Conservation (phyloP, 768 basidiomycete species). For the Tulasnella sp. region DNA sequence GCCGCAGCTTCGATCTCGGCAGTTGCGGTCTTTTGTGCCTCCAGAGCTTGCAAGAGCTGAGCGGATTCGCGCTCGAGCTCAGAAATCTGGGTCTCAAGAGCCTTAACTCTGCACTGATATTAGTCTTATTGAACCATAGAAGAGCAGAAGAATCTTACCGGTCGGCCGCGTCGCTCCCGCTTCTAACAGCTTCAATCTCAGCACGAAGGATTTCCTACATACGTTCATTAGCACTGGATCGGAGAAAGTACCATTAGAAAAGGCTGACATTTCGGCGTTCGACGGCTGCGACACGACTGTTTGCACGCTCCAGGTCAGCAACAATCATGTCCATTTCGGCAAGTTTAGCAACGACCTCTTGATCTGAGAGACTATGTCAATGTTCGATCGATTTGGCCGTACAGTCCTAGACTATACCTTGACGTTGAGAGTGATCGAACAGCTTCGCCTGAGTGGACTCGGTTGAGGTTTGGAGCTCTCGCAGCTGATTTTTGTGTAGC, state of each 20-base stretch:
- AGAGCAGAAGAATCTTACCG: constrained; percentile 42
- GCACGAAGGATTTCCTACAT: constrained; percentile 84
- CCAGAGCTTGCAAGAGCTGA: constrained; percentile 56
- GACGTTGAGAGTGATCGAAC: constrained; percentile 80
- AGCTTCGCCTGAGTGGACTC: constrained; percentile 91
- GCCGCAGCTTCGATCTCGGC: constrained; percentile 42
- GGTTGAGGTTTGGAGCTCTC: constrained; percentile 82
- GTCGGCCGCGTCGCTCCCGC: constrained; percentile 63
- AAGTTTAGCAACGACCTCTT: constrained; percentile 82
- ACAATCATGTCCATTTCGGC: constrained; percentile 93
- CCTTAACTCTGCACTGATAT: constrained; percentile 46
- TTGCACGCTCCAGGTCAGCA: constrained; percentile 91
- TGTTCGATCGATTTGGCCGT: background rate
- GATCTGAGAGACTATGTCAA: constrained; percentile 45
- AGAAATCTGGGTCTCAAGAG: constrained; percentile 62
- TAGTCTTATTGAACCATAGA: background rate
- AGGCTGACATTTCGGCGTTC: constrained; percentile 79
- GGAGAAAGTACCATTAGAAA: background rate
- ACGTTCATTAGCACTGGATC: background rate
- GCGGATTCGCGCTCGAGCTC: constrained; percentile 72
- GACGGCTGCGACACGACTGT: constrained; percentile 82
- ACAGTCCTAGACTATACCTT: constrained; percentile 46
- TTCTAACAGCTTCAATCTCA: constrained; percentile 85
- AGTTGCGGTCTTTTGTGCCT: constrained; percentile 48
- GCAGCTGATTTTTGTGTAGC: constrained; percentile 80